Conservation (phyloP, 768 basidiomycete species). For the Phaffia australis region DNA sequence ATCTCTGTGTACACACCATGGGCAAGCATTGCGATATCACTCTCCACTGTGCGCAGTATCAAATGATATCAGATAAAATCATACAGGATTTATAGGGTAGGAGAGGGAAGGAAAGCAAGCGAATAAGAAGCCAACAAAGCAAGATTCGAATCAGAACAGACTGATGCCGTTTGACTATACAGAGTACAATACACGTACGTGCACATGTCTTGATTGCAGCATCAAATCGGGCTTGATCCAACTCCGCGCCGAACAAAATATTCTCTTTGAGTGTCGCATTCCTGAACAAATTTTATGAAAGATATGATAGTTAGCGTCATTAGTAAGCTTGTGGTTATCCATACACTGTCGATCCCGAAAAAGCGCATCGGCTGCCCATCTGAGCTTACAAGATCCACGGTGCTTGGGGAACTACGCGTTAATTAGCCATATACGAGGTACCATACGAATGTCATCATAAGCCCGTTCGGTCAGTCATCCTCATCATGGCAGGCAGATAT, state of each 20-base stretch:
- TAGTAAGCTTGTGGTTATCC: too few relatives aligned
- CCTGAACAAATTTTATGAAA: slow-evolving; percentile 5
- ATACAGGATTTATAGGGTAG: too few relatives aligned
- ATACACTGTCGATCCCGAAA: not conserved
- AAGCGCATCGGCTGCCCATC: not conserved
- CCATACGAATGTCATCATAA: not conserved
- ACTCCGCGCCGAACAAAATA: slow-evolving; percentile 35
- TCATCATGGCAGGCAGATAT: too few relatives aligned
- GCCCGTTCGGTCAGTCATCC: not conserved
- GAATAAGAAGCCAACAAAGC: not conserved
- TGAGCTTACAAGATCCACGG: slow-evolving; percentile 34
- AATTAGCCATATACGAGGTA: not conserved
- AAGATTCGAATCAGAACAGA: slow-evolving; percentile 1
- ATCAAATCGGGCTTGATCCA: slow-evolving; percentile 28
- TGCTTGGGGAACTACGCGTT: slow-evolving; percentile 31
- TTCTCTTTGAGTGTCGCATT: slow-evolving; percentile 44
- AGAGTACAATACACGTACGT: not conserved
- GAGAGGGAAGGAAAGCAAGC: too few relatives aligned
- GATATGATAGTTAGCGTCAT: too few relatives aligned
- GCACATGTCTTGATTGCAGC: slow-evolving; percentile 32
- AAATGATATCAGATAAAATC: too few relatives aligned
- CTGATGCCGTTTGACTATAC: not conserved
- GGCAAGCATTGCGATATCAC: slow-evolving; percentile 2
- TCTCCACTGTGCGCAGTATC: too few relatives aligned
- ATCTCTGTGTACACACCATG: slow-evolving; percentile 25